phyloP scores from a whole-genome alignment of 2,329 filamentous ascomycete genomes.

The Macroventuria anomochaeta region DNA sequence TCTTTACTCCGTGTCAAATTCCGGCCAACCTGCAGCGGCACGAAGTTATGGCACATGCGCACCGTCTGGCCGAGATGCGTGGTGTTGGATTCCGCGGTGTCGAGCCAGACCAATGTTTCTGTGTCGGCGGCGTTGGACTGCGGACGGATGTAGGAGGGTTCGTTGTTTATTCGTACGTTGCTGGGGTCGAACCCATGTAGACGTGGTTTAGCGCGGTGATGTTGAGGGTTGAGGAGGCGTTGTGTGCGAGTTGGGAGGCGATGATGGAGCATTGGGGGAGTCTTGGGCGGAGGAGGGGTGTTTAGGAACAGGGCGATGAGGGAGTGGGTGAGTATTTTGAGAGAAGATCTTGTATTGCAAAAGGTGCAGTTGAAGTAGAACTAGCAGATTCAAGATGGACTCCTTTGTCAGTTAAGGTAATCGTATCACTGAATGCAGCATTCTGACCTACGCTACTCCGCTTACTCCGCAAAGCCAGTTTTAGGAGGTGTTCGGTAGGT shows the following conservation, averaged over 20 bases:
- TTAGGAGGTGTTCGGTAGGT: background rate
- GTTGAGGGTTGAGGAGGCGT: background rate
- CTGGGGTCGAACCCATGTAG: background rate
- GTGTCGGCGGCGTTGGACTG: background rate
- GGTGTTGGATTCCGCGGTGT: background rate
- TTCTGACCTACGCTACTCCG: background rate
- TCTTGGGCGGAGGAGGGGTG: background rate
- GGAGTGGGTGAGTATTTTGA: background rate
- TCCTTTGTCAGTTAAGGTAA: background rate
- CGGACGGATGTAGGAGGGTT: background rate
- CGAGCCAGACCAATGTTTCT: constrained; percentile 1
- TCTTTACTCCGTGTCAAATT: constrained; percentile 5
- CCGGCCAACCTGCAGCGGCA: background rate
- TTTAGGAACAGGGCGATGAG: background rate
- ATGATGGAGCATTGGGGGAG: background rate
- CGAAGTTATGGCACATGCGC: constrained; percentile 4
- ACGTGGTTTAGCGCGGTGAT: background rate
- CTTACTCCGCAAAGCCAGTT: background rate
- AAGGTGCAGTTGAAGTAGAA: background rate
- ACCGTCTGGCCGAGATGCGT: background rate
- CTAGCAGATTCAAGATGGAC: background rate
- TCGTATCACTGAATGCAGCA: background rate
- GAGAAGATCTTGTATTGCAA: background rate
- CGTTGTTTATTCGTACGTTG: background rate
- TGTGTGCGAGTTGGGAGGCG: background rate